Base-by-base conservation (phyloP, 1,284 basidiomycete species). In the Microbotryum scabiosae region DNA sequence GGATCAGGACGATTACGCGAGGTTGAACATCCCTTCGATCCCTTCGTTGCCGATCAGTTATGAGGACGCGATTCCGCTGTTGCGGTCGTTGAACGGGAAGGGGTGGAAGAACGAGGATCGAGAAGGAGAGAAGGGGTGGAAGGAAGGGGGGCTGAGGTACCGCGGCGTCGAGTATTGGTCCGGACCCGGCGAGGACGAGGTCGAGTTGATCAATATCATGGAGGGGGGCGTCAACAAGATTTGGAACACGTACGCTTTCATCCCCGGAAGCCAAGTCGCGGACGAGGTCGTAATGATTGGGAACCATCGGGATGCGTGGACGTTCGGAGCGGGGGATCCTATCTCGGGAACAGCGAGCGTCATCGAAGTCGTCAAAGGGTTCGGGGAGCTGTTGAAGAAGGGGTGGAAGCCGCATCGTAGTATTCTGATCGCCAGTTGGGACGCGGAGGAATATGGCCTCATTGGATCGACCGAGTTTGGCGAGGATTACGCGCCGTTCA, bases 371-470 rank as follows among this genome's bases (percentile, higher is more conserved):
- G 80, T 93, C 61, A 82, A 84, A 43, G 90, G 88, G n/a, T 82
- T 92, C 60, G 90, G 90, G 36, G 76, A 78, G 10, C 78, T 97
- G 2, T 72, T 88, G 25, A 78, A 77, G 66, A 78, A 77, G 18
- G 92, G 90, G 28, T 97, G 93, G 93, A 87, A 84, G 70, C 93
- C 93, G 5, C 76, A 92, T 46, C 79, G 92, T 60, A 93, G 88
- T 20, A 84, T 94, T 69, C 76, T 94, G n/a, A 80, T 97, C 56
- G 90, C 88, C 5, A 87, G 84, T 65, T 96, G 90, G 91, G 90
- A 94, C 74, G 93, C 84, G 0, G 92, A 97, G 77, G 93, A 92
- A 80, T 81, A 92, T 65, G 85, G 75, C 59, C 59, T 75, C 26
- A 63, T 74, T 6, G 74, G 72, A 32, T 70, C 67, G 20, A 76